These are phyloP conservation scores for Lachnellula willkommii DNA, from an alignment of 2,329 filamentous ascomycete genomes.

Conservation along the genomic window DNA sequence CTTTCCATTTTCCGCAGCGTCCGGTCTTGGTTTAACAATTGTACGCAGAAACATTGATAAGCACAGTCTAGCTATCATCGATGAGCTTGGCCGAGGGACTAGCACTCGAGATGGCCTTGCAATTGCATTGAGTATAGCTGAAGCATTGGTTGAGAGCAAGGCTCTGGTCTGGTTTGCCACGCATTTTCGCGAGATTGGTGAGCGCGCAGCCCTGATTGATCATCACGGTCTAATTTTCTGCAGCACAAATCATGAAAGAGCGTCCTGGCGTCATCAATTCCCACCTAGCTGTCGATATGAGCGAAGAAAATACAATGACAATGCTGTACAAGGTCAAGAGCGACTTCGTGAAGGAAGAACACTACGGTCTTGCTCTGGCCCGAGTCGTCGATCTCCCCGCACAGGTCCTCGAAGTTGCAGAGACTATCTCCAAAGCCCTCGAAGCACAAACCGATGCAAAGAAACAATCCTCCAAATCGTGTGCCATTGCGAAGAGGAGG, in stretches of 20 bases:
- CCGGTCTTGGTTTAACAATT: not conserved
- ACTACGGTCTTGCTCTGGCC: conserved; percentile 83
- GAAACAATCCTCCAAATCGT: conserved; percentile 52
- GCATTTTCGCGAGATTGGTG: conserved; percentile 75
- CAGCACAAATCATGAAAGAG: conserved; percentile 66
- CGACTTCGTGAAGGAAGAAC: conserved; percentile 63
- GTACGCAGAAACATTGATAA: conserved; percentile 62
- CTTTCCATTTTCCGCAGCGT: not conserved
- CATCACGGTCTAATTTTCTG: not conserved
- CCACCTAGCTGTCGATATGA: conserved; percentile 69
- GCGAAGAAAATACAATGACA: conserved; percentile 55
- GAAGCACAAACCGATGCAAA: conserved; percentile 51
- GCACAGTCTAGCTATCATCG: conserved; percentile 75
- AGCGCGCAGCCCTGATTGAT: conserved; percentile 11
- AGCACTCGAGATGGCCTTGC: conserved; percentile 82
- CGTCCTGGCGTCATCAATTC: conserved; percentile 76
- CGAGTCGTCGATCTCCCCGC: conserved; percentile 67
- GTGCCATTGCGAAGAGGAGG: conserved; percentile 57
- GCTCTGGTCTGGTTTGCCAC: conserved; percentile 90
- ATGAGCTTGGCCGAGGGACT: conserved; percentile 88
- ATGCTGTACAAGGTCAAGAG: conserved; percentile 83
- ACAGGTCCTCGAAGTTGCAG: conserved; percentile 62
- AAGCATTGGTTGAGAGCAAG: conserved; percentile 74
- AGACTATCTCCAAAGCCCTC: conserved; percentile 58
- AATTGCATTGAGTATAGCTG: conserved; percentile 84